Percentiles rank a stretch among this genome's conserved stretches.
Conservation (phyloP, 805 yeast species). For the Yamadazyma sp. region DNA sequence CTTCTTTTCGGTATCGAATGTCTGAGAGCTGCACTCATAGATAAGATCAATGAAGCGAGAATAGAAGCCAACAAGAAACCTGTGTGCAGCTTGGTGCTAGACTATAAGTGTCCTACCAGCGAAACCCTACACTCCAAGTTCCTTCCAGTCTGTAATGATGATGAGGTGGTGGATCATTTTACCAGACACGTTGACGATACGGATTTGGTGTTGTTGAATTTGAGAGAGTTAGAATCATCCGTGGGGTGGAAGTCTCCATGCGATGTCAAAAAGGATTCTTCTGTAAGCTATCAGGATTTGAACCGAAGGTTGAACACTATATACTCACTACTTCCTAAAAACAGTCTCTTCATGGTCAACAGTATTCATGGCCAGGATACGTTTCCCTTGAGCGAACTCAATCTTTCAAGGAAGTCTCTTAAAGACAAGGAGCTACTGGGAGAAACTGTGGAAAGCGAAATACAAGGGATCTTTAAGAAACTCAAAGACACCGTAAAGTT, state of each 20-base stretch:
- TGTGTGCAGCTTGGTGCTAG: slow-evolving; percentile 11
- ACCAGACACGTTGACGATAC: slow-evolving; percentile 33
- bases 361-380: slow-evolving; percentile 7
- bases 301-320: slow-evolving; percentile 48
- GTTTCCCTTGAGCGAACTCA: background rate
- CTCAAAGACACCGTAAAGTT: slow-evolving; percentile 45
- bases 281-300: slow-evolving; percentile 29
- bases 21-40: slow-evolving; percentile 26
- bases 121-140: background rate
- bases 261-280: slow-evolving; percentile 4
- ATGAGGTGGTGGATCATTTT: slow-evolving; percentile 50
- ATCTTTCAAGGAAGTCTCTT: background rate
- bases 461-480: background rate
- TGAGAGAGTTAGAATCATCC: slow-evolving; percentile 55
- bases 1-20: slow-evolving; percentile 53
- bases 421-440: background rate
- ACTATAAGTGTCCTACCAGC: slow-evolving; percentile 1
- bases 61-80: background rate
- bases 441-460: background rate
- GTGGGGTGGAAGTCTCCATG: slow-evolving; percentile 11
- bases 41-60: slow-evolving; percentile 17
- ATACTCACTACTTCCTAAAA: slow-evolving; percentile 52
- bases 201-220: slow-evolving; percentile 52
- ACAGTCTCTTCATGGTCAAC: slow-evolving; percentile 56
- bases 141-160: slow-evolving; percentile 53